phyloP scores from a whole-genome alignment of 495 filamentous ascomycete species.

The Cercophora scortea region DNA sequence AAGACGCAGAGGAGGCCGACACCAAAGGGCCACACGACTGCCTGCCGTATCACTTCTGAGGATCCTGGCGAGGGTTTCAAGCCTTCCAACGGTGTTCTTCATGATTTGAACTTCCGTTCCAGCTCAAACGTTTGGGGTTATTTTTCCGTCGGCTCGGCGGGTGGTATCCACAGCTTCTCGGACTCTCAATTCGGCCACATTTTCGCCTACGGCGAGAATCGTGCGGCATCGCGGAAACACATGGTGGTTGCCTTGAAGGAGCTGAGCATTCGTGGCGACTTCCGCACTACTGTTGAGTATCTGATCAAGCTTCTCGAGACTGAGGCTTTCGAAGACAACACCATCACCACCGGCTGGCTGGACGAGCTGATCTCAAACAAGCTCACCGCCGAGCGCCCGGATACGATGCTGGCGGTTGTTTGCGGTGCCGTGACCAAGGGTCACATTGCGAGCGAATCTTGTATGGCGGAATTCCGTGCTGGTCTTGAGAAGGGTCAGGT shows the following conservation, averaged over 20 bases:
- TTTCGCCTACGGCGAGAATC: conserved; percentile 97
- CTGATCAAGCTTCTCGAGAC: conserved; percentile 98
- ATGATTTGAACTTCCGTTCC: conserved; percentile 97
- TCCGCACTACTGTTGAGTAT: conserved; percentile 97
- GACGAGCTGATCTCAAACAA: conserved; percentile 98
- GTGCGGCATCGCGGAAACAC: conserved; percentile 92
- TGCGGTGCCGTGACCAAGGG: conserved; percentile 94
- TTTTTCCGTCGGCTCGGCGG: conserved; percentile 94
- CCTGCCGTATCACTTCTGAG: conserved; percentile 98
- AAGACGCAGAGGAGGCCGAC: conserved; percentile 80
- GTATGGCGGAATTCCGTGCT: conserved; percentile 76
- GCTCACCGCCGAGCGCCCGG: conserved; percentile 91
- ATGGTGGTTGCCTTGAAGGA: conserved; percentile 99
- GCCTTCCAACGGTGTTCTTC: conserved; percentile 96
- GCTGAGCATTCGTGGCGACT: conserved; percentile 98
- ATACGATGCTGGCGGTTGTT: conserved; percentile 82
- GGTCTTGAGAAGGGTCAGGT: conserved; percentile 97
- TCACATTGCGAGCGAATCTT: conserved; percentile 82
- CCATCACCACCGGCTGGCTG: conserved; percentile 97
- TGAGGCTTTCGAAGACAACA: conserved; percentile 97
- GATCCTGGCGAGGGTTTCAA: conserved; percentile 99
- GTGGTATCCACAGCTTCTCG: conserved; percentile 98
- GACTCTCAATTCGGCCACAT: conserved; percentile 99
- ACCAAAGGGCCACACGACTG: conserved; percentile 93
- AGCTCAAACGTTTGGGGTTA: conserved; percentile 99